Evolutionary conservation across 108 stramenopile genomes (phyloP), one percentile per base, ranked within the genome.

Genomic region (Discostella pseudostelligera): DNA sequence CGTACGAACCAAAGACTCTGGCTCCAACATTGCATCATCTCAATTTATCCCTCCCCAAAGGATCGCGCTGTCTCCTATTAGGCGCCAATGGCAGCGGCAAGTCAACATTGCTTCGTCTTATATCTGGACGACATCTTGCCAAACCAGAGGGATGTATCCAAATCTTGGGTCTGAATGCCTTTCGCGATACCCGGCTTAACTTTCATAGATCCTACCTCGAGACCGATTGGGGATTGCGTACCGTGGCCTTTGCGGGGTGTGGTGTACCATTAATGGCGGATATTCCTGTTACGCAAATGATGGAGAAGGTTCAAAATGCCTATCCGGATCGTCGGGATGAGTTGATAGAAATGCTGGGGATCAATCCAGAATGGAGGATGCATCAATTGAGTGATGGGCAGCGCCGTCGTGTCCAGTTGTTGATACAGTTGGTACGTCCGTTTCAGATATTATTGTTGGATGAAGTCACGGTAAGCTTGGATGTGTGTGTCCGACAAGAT

Each of bases 331-430:
- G 99, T 8, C 80, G 98, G 2, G 96, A 99, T 59, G 96, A 98
- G 69, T 67, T 99, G 39, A 74, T 96, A 0, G 82, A 97, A 35
- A 71, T 98, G 78, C 83, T 98, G 54, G 96, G 97, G 8, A 94
- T 98, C 60, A 87, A 99, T 80, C 81, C 90, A 21, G 72, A 97
- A 24, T 99, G 99, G 99, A 80, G 95, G 56, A 98, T 99, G 97
- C 95, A 98, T 69, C 87, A 95, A 70, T 56, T 87, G 9, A 74
- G 69, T n/a, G 76, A 77, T 75, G 96, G 96, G 9, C 96, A 97
- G 72, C 85, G 97, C 24, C 87, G 97, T 26, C 88, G 97, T 40
- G 99, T 99, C 22, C 99, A 98, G 83, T 70, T 99, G 35, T 82
- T 99, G 74, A 68, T 98, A 42, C 95, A 94, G 20, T 77, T 99